These are phyloP conservation scores for Paecilomyces sp. DNA, from an alignment of 2,329 filamentous ascomycete species.

Conservation along the genomic window DNA sequence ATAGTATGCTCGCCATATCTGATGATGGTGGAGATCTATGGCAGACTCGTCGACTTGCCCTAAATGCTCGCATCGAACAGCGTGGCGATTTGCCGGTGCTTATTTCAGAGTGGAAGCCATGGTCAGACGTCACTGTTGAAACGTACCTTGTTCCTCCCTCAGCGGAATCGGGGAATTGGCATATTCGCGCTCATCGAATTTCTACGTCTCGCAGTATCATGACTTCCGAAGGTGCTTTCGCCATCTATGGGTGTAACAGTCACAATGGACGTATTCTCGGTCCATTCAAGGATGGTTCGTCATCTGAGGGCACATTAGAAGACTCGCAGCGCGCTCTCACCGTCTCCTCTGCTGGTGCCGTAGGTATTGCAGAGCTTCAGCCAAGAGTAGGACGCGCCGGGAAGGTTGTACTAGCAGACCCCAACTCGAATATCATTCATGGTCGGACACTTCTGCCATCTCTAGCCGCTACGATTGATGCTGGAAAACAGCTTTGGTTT, in stretches of 20 bases:
- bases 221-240: conserved; percentile 69
- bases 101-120: conserved; percentile 64
- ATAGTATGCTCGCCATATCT: conserved; percentile 67
- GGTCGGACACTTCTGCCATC: conserved; percentile 65
- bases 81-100: conserved; percentile 52
- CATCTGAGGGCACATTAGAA: conserved; percentile 35
- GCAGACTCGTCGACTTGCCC: conserved; percentile 65
- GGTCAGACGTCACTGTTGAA: conserved; percentile 46
- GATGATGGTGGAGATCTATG: conserved; percentile 72
- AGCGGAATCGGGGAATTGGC: conserved; percentile 29
- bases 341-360: conserved; percentile 43
- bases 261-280: conserved; percentile 51
- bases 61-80: conserved; percentile 56
- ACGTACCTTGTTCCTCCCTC: conserved; percentile 30
- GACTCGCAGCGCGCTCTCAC: conserved; percentile 30
- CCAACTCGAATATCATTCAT: conserved; percentile 71
- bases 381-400: conserved; percentile 43
- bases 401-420: conserved; percentile 66
- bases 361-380: conserved; percentile 43
- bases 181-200: conserved; percentile 30
- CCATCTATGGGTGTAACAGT: conserved; percentile 55
- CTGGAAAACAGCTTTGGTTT: conserved; percentile 58
- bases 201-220: conserved; percentile 50
- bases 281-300: conserved; percentile 26
- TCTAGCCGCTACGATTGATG: conserved; percentile 54